Conservation (phyloP, 2,329 filamentous ascomycete species). For the Calycina marina region DNA sequence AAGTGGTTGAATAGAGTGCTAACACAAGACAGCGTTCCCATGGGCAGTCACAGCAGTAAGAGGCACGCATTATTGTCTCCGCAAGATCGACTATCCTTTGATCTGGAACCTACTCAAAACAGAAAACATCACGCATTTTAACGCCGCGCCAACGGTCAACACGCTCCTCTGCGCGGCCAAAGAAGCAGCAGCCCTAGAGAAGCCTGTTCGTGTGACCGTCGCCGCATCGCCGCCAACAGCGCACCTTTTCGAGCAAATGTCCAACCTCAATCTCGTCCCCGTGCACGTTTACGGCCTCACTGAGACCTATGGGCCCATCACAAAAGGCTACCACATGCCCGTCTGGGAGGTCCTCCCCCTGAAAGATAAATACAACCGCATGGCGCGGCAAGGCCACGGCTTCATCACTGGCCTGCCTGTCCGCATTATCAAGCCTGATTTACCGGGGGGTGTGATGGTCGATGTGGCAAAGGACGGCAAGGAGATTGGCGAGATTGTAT, state of each 20-base stretch:
- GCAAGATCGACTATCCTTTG: constrained; percentile 87
- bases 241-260: constrained; percentile 87
- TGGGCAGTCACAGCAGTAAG: constrained; percentile 88
- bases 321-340: constrained; percentile 80
- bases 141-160: constrained; percentile 91
- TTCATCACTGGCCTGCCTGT: constrained; percentile 72
- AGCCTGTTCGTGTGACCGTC: constrained; percentile 74
- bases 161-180: constrained; percentile 73
- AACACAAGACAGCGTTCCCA: constrained; percentile 53
- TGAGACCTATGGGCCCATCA: constrained; percentile 91
- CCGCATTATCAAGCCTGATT: constrained; percentile 60
- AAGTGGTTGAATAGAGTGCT: too few relatives aligned
- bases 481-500: constrained; percentile 75
- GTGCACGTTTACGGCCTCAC: constrained; percentile 86
- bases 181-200: constrained; percentile 54
- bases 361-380: constrained; percentile 70
- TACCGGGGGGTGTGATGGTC: constrained; percentile 48
- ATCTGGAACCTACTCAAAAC: constrained; percentile 84
- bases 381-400: constrained; percentile 90
- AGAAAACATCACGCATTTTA: constrained; percentile 85
- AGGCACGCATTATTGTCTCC: constrained; percentile 86
- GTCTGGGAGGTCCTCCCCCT: constrained; percentile 62
- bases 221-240: constrained; percentile 82
- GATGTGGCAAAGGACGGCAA: constrained; percentile 56
- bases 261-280: constrained; percentile 62